A percentile compares a stretch with the other conserved stretches of the same genome.
Evolutionary conservation across 768 basidiomycete genomes (phyloP).

Genomic region (Leccinum fibrillosum): DNA sequence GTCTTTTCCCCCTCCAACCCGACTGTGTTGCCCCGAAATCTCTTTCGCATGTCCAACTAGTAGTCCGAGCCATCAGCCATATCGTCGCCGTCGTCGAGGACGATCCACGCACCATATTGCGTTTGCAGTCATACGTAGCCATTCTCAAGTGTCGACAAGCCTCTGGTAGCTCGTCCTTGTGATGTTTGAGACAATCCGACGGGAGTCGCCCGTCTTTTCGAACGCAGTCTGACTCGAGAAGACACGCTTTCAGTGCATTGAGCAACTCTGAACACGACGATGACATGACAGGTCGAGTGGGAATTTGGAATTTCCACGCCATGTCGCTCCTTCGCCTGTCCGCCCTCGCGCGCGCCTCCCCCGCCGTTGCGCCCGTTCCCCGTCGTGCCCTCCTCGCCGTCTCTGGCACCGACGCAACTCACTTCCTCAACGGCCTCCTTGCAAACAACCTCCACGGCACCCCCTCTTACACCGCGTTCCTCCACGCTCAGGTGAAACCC

Average conservation of each 20-base stretch:
- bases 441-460: constrained; percentile 46
- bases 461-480: constrained; percentile 67
- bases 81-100: not conserved
- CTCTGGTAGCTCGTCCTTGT: constrained; percentile 73
- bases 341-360: constrained; percentile 44
- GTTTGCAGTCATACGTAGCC: constrained; percentile 88
- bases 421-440: constrained; percentile 80
- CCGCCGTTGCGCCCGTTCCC: constrained; percentile 59
- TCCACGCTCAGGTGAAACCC: constrained; percentile 67
- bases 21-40: constrained; percentile 71
- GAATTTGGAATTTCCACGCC: constrained; percentile 4
- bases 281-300: constrained; percentile 48
- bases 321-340: constrained; percentile 30
- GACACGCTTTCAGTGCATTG: constrained; percentile 76
- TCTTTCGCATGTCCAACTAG: constrained; percentile 82
- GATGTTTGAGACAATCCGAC: constrained; percentile 78
- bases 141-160: constrained; percentile 75
- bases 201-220: constrained; percentile 74
- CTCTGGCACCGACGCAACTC: constrained; percentile 73
- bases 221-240: constrained; percentile 86
- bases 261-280: constrained; percentile 78
- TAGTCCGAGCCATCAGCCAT: not conserved
- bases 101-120: constrained; percentile 65
- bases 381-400: constrained; percentile 70
- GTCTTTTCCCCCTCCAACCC: constrained; percentile 39